A percentile compares a stretch with the other conserved stretches of the same genome.
These are phyloP conservation scores for Oehlia diaphana DNA, from an alignment of 192 early-diverging fungal genomes.

Conservation along the genomic window DNA sequence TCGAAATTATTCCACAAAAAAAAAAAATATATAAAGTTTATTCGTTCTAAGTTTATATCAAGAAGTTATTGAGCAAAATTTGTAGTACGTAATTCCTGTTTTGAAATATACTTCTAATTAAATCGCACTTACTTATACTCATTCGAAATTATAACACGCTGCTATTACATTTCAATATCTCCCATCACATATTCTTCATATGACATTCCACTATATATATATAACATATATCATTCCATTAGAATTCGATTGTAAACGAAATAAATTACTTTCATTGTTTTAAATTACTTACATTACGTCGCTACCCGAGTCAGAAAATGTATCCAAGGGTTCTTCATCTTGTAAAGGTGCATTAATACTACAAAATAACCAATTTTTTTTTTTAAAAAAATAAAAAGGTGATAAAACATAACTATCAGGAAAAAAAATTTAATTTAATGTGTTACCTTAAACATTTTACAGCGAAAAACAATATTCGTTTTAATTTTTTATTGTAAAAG, in stretches of 20 bases:
- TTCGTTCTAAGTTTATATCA: no score
- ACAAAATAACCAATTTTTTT: not conserved
- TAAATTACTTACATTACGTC: slow-evolving; percentile 29
- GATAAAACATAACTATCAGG: not conserved
- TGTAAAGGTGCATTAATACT: slow-evolving; percentile 59
- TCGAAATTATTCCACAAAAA: no score
- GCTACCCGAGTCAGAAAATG: slow-evolving; percentile 23
- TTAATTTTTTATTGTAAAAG: slow-evolving; percentile 90
- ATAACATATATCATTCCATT: slow-evolving; percentile 4
- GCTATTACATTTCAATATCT: slow-evolving; percentile 53
- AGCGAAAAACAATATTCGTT: slow-evolving; percentile 91
- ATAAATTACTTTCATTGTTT: slow-evolving; percentile 34
- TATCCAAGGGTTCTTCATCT: slow-evolving; percentile 48
- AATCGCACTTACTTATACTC: not conserved
- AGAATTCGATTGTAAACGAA: slow-evolving; percentile 20
- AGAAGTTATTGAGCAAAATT: no score
- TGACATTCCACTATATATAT: slow-evolving; percentile 39
- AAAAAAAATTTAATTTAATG: not conserved
- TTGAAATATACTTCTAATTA: no score
- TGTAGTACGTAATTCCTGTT: no score
- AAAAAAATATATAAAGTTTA: no score
- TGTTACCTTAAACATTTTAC: slow-evolving; percentile 84
- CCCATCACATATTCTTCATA: slow-evolving; percentile 71
- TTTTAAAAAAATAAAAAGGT: not conserved
- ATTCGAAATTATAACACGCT: not conserved